A percentile compares a stretch with the other conserved stretches of the same genome.
These are phyloP conservation scores for Grosmannia clavigera DNA, from an alignment of 2,329 filamentous ascomycete species.

Conservation along the genomic window DNA sequence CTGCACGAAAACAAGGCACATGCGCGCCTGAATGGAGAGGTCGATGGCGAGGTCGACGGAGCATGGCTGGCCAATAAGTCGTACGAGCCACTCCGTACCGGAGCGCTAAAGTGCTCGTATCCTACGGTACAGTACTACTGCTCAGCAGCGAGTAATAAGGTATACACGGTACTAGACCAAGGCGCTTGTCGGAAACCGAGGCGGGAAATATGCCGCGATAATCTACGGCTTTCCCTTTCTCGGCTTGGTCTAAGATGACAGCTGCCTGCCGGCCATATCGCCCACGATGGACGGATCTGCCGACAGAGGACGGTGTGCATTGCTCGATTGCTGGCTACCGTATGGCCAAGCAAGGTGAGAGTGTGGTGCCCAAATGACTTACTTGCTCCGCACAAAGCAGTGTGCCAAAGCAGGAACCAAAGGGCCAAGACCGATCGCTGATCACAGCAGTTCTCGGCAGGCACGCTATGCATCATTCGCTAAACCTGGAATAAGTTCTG, in stretches of 20 bases:
- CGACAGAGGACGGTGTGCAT: no score
- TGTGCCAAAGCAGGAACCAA: background rate
- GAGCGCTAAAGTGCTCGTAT: no score
- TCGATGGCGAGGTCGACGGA: no score
- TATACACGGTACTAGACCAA: background rate
- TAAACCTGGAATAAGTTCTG: background rate
- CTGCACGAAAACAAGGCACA: no score
- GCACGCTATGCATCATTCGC: background rate
- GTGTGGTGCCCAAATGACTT: no score
- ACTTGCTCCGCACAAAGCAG: background rate
- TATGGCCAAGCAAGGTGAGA: no score
- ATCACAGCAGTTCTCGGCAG: background rate
- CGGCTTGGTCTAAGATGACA: background rate
- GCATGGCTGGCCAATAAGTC: no score
- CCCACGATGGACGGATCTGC: no score
- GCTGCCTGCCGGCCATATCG: background rate
- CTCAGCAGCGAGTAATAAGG: no score
- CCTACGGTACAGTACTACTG: background rate
- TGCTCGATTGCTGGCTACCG: no score
- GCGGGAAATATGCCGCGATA: background rate
- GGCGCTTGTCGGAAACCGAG: background rate
- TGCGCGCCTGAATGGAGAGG: no score
- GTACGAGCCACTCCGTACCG: no score
- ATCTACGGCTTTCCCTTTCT: background rate
- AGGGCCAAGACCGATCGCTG: background rate